A percentile compares a stretch with the other conserved stretches of the same genome.
Evolutionary conservation across 106 monocot species (phyloP).

Genomic region (Acanthochlamys bracteata): DNA sequence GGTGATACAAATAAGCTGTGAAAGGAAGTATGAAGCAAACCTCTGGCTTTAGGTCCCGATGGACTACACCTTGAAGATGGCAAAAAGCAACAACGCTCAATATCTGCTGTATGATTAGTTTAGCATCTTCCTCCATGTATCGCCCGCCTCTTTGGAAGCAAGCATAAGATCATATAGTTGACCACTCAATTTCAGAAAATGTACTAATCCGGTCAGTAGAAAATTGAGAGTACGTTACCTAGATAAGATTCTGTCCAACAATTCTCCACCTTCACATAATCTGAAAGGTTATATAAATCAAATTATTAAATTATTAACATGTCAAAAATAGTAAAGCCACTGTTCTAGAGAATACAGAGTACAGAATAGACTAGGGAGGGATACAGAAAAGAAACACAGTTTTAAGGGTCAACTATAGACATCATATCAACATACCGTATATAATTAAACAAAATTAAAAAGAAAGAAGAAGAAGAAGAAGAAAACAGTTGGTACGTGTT

Average conservation of each 20-base stretch:
- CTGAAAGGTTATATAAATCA: slow-evolving; percentile 15
- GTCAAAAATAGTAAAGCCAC: background rate
- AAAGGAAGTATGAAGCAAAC: slow-evolving; percentile 28
- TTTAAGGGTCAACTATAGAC: no score
- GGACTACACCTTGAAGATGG: slow-evolving; percentile 77
- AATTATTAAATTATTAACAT: no score
- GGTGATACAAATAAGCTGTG: background rate
- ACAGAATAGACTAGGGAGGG: no score
- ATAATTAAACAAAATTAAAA: no score
- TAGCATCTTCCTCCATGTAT: slow-evolving; percentile 68
- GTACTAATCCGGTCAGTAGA: background rate
- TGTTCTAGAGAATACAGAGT: background rate
- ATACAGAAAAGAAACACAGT: no score
- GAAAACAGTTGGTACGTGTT: no score
- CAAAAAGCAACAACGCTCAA: slow-evolving; percentile 72
- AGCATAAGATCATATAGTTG: slow-evolving; percentile 2
- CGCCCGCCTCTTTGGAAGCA: slow-evolving; percentile 57
- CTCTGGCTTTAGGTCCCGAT: slow-evolving; percentile 86
- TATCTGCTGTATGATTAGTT: slow-evolving; percentile 60
- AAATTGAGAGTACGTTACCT: slow-evolving; percentile 29
- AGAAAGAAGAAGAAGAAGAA: no score
- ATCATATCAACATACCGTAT: no score
- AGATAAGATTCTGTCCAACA: slow-evolving; percentile 71
- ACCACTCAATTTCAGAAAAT: background rate
- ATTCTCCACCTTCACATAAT: slow-evolving; percentile 77